These are phyloP conservation scores for Kluyveromyces sp. DNA, from an alignment of 1,139 yeast genomes.

Conservation along the genomic window DNA sequence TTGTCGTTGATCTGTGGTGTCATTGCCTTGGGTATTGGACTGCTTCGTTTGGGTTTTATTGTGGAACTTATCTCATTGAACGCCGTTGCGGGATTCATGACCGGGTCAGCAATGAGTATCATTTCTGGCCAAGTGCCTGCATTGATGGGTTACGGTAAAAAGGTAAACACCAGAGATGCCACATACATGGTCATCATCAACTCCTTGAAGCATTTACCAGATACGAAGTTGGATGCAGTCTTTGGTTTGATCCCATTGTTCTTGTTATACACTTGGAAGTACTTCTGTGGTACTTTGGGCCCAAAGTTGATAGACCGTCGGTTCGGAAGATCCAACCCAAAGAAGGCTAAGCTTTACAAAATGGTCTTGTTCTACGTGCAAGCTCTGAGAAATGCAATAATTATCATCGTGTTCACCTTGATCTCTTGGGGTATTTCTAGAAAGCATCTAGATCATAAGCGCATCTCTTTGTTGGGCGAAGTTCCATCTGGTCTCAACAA, in stretches of 20 bases:
- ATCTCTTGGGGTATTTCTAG: constrained; percentile 58
- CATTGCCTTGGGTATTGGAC: constrained; percentile 73
- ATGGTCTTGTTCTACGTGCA: constrained; percentile 51
- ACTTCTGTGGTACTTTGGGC: constrained; percentile 45
- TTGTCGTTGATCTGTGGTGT: constrained; percentile 79
- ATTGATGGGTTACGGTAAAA: constrained; percentile 64
- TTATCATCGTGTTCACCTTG: constrained; percentile 70
- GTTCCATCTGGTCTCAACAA: constrained; percentile 79
- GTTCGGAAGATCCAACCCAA: constrained; percentile 18
- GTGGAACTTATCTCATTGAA: constrained; percentile 86
- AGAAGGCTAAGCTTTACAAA: constrained; percentile 39
- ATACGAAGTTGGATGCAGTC: constrained; percentile 73
- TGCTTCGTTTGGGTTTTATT: constrained; percentile 78
- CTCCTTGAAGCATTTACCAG: constrained; percentile 63
- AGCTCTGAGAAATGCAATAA: constrained; percentile 75
- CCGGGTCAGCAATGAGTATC: constrained; percentile 85
- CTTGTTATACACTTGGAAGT: constrained; percentile 63
- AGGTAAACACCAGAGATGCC: constrained; percentile 66
- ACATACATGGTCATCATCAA: constrained; percentile 65
- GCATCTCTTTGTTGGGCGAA: constrained; percentile 55
- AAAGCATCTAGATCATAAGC: constrained; percentile 31
- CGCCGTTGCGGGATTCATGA: constrained; percentile 92
- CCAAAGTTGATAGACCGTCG: constrained; percentile 47
- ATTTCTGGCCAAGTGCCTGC: constrained; percentile 81
- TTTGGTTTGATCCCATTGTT: constrained; percentile 75